Evolutionary conservation across 1,284 basidiomycete genomes (phyloP), one percentile per base, ranked within the genome.

Genomic region (Tremellales sp.): DNA sequence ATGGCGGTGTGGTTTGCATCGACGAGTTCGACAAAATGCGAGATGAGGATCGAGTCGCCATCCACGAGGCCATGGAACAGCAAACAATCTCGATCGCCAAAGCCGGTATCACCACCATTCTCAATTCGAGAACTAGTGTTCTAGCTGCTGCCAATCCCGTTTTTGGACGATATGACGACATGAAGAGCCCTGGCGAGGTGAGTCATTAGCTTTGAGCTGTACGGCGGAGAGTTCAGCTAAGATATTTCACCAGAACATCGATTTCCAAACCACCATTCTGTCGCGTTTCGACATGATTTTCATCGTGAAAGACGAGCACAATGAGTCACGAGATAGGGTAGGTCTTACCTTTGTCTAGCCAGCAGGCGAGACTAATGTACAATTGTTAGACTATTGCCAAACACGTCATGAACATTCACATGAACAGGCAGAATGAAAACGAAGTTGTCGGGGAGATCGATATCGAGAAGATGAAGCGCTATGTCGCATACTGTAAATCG

Each of bases 1-100:
- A 99, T 67, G 92, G 90, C 4, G 95, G 95, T 24, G 93, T 98
- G 13, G 95, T 98, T 18, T 98, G 95, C 68, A 99, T 99, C 65
- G 95, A 99, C 67, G 95, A 99, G 72, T 99, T 99, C 63, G 95
- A 98, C 77, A 99, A 99, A 78, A 99, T 98, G 95, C 80, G 94
- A 25, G 95, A 98, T 66, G 94, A 97, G 72, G 95, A 98, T 67
- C 84, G 95, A 50, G 95, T 98, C 2, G 95, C 95, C 0, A 98
- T 98, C 53, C 95, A 98, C 74, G 95, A 98, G 75, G 95, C 94
- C 14, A 99, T 99, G 94, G 94, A 99, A 66, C 94, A 99, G 68
- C 94, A 99, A 70, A 99, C 94, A 0, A 98, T 99, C 60, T 98
- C 95, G 2, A 97, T 99, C 58, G 94, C 94, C 28, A 99, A 99